A percentile compares a stretch with the other conserved stretches of the same genome.
phyloP scores from a whole-genome alignment of 1,284 basidiomycete genomes.

The Microbotryomycetes sp. region DNA sequence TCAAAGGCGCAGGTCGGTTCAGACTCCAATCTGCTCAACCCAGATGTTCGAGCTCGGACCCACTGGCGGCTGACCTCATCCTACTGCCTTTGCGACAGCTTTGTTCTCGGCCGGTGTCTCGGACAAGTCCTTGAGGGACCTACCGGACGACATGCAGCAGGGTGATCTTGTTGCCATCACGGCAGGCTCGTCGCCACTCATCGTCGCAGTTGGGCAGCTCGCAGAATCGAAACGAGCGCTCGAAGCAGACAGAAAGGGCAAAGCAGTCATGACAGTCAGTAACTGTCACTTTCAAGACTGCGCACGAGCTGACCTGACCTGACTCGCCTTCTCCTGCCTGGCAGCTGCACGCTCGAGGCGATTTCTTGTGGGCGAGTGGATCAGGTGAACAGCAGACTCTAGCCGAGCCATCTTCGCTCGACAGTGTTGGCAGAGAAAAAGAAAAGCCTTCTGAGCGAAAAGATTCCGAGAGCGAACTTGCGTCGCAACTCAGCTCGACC shows the following conservation, averaged over 20 bases:
- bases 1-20: slow-evolving; percentile 10
- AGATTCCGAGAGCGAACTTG: background rate
- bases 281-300: slow-evolving; percentile 61
- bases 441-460: background rate
- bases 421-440: slow-evolving; percentile 3
- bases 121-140: background rate
- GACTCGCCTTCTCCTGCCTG: slow-evolving; percentile 46
- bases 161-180: slow-evolving; percentile 54
- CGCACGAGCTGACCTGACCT: slow-evolving; percentile 57
- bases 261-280: slow-evolving; percentile 62
- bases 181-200: slow-evolving; percentile 47
- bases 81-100: background rate
- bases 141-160: background rate
- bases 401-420: background rate
- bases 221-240: slow-evolving; percentile 51
- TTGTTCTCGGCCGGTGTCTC: slow-evolving; percentile 23
- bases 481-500: background rate
- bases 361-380: slow-evolving; percentile 13
- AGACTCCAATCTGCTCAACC: background rate
- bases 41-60: too few species aligned
- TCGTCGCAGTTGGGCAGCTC: slow-evolving; percentile 66
- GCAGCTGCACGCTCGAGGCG: slow-evolving; percentile 18
- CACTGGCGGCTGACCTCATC: background rate
- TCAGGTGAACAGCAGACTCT: background rate
- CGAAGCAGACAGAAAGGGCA: slow-evolving; percentile 55